Evolutionary conservation across 768 basidiomycete genomes (phyloP), one percentile per base, ranked within the genome.

Genomic region (Xerocomus potaroensis): DNA sequence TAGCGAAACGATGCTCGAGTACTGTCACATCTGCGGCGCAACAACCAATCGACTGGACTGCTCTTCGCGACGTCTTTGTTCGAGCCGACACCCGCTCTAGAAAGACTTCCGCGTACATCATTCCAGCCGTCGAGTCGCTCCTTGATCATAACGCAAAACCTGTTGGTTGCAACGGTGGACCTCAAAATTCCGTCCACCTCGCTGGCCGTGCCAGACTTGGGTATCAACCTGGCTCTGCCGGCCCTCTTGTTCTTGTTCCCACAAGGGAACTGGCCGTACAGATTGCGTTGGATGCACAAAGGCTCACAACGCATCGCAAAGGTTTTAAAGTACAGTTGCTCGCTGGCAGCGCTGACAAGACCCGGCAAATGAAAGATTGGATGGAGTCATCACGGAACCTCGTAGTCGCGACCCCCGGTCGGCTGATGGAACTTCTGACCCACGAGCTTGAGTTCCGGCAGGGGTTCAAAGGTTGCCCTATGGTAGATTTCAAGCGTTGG

Each of bases 201-300:
- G 62, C 63, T 41, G 46, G 45, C 29, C 58, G 57, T 21, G 73
- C 73, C 11, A 61, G 55, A 46, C 53, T 56, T 4, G 54, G 51
- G 1, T 80, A 73, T 60, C 72, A 78, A 0, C 67, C 68, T 8
- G 57, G 69, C 6, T 68, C 75, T 32, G 80, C 80, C 29, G 91
- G 93, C 2, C 72, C 83, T 0, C 75, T 97, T 18, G 75, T 97
- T 55, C 82, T 97, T 63, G 89, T 83, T 19, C 91, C 93, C 2
- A 96, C 93, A 4, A 79, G 93, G 42, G 93, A 97, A 61, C 70
- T 91, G 35, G 93, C 93, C 5, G 83, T 84, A 1, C 91, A 93
- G 64, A 95, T 94, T 50, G 91, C 91, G 19, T 80, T 77, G 18
- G 91, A 95, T 61, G 91, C 91, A 2, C 59, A 76, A 22, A 80